Evolutionary conservation across 1,284 basidiomycete species (phyloP).

Genomic region (Austropuccinia psidii): DNA sequence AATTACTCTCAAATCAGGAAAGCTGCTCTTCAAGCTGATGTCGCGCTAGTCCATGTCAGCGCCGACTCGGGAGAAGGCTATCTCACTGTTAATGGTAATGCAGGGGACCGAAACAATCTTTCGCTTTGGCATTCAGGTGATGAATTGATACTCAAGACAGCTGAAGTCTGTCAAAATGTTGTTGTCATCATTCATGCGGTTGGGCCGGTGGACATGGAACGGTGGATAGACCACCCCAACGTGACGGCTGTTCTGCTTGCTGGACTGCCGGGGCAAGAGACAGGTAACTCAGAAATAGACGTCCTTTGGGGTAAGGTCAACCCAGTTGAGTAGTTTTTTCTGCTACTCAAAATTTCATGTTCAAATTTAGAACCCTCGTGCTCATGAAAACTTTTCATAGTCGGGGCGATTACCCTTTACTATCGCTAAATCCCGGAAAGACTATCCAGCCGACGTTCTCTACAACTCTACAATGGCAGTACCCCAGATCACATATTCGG

Average conservation of each 20-base stretch:
- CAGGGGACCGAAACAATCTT: conserved; percentile 9
- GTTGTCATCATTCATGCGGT: conserved; percentile 30
- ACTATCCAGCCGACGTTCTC: conserved; percentile 27
- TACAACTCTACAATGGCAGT: conserved; percentile 18
- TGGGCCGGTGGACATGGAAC: conserved; percentile 19
- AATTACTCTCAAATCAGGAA: conserved; percentile 8
- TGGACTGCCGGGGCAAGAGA: conserved; percentile 34
- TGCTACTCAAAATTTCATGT: not conserved
- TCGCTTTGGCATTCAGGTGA: not conserved
- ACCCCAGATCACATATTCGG: conserved; percentile 35
- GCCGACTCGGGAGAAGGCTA: conserved; percentile 35
- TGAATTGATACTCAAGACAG: not conserved
- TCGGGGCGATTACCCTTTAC: conserved; percentile 39
- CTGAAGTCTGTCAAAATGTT: not conserved
- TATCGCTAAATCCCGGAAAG: conserved; percentile 20
- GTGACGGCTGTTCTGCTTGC: conserved; percentile 36
- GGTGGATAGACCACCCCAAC: conserved; percentile 36
- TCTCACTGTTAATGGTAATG: conserved; percentile 33
- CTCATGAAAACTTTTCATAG: no score
- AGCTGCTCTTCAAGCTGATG: conserved; percentile 11
- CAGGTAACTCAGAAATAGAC: conserved; percentile 28
- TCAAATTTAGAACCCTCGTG: not conserved
- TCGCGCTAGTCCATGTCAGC: conserved; percentile 32
- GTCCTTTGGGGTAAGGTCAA: conserved; percentile 33
- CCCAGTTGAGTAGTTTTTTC: conserved; percentile 9